A percentile compares a stretch with the other conserved stretches of the same genome.
Evolutionary conservation across 768 basidiomycete species (phyloP).

Genomic region (Russula griseocarnosa): DNA sequence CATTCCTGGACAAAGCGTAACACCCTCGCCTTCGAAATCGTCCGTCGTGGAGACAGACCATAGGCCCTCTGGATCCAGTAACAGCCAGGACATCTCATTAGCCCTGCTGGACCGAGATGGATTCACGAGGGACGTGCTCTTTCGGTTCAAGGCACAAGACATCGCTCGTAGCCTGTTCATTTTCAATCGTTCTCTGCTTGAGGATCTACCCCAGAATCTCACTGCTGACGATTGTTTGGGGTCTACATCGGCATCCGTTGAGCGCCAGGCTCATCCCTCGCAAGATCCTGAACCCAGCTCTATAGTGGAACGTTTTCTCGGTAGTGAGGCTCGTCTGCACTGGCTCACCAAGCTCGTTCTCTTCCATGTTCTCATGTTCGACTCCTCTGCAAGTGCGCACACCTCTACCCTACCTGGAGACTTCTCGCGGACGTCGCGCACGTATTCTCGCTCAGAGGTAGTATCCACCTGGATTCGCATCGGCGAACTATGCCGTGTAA

Average conservation of each 20-base stretch:
- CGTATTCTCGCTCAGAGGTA: constrained; percentile 68
- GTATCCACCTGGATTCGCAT: constrained; percentile 69
- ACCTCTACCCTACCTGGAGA: constrained; percentile 36
- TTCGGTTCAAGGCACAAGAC: constrained; percentile 55
- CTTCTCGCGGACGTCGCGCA: constrained; percentile 44
- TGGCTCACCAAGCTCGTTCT: constrained; percentile 77
- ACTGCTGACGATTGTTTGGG: constrained; percentile 39
- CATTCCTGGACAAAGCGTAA: neutral
- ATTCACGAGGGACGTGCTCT: constrained; percentile 61
- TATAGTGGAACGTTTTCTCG: constrained; percentile 46
- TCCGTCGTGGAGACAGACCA: constrained; percentile 30
- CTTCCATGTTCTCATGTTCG: constrained; percentile 63
- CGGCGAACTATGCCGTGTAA: constrained; percentile 65
- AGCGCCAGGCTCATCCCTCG: constrained; percentile 10
- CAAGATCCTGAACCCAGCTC: constrained; percentile 1
- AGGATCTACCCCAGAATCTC: constrained; percentile 51
- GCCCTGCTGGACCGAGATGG: constrained; percentile 57
- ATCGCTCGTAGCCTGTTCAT: constrained; percentile 60
- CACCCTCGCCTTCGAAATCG: constrained; percentile 12
- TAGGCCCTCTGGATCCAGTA: constrained; percentile 24
- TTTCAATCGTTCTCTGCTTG: constrained; percentile 51
- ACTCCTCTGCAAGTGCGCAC: constrained; percentile 40
- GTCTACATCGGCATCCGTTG: constrained; percentile 12
- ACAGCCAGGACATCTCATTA: constrained; percentile 40
- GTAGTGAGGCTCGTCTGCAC: constrained; percentile 67